These are phyloP conservation scores for Pyrenula aspistea DNA, from an alignment of 495 filamentous ascomycete species.

Conservation along the genomic window DNA sequence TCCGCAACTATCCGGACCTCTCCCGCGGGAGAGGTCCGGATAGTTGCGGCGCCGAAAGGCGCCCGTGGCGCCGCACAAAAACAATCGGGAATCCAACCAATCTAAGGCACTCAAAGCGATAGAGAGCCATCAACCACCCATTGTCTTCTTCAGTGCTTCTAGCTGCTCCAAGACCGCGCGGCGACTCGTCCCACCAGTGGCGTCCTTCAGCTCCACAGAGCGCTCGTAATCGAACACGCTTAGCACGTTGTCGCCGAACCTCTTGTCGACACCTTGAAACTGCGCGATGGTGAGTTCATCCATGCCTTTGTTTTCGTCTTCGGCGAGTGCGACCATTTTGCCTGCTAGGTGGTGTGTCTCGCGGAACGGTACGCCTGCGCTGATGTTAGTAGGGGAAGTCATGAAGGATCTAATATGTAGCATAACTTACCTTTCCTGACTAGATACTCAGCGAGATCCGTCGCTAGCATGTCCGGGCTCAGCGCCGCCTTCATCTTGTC, in stretches of 20 bases:
- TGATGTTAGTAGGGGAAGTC: neutral
- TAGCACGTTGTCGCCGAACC: constrained; percentile 66
- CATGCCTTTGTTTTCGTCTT: constrained; percentile 59
- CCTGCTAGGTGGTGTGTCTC: constrained; percentile 11
- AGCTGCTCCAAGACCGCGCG: constrained; percentile 69
- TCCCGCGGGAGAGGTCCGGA: too few relatives aligned
- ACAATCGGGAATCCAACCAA: too few relatives aligned
- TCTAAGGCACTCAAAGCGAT: too few relatives aligned
- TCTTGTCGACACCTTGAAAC: constrained; percentile 57
- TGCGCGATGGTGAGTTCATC: constrained; percentile 60
- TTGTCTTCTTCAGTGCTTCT: constrained; percentile 17
- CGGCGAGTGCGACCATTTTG: constrained; percentile 54
- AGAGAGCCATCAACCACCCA: too few relatives aligned
- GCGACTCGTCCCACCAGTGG: constrained; percentile 73
- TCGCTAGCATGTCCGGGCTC: constrained; percentile 63
- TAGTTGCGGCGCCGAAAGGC: too few relatives aligned
- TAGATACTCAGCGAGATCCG: constrained; percentile 82
- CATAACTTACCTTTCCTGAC: constrained; percentile 88
- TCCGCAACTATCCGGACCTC: too few relatives aligned
- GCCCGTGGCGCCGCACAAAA: too few relatives aligned
- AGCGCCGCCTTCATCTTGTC: constrained; percentile 71
- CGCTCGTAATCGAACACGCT: constrained; percentile 74
- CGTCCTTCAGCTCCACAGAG: constrained; percentile 72
- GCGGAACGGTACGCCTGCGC: constrained; percentile 51
- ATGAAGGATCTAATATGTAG: neutral